Evolutionary conservation across 2,329 filamentous ascomycete genomes (phyloP).

Genomic region (Mycogone perniciosa): DNA sequence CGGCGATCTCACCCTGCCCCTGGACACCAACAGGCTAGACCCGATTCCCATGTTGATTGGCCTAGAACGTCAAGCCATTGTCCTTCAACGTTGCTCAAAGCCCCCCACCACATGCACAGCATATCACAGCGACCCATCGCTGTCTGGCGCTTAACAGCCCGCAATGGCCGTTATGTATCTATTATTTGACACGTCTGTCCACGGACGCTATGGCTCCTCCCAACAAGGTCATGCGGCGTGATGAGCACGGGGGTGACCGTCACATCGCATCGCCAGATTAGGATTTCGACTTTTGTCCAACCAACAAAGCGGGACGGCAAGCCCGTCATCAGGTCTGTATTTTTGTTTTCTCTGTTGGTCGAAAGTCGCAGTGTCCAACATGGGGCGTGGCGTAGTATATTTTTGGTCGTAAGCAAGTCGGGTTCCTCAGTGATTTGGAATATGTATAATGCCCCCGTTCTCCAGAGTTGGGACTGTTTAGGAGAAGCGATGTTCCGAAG

Average conservation of each 20-base stretch:
- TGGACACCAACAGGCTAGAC: neutral
- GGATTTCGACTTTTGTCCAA: neutral
- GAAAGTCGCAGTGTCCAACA: neutral
- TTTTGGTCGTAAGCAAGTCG: neutral
- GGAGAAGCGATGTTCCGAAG: no score
- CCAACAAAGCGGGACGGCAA: neutral
- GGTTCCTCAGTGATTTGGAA: neutral
- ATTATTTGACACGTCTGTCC: no score
- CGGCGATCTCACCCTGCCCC: neutral
- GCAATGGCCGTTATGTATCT: neutral
- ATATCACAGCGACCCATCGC: slow-evolving; percentile 4
- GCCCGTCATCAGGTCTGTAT: neutral
- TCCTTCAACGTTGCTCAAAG: neutral
- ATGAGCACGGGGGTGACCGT: neutral
- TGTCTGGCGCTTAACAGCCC: slow-evolving; percentile 5
- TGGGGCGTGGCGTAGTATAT: neutral
- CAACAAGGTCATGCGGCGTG: neutral
- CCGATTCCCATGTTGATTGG: neutral
- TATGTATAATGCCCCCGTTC: neutral
- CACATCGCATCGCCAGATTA: neutral
- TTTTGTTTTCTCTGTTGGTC: neutral
- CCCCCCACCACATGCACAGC: slow-evolving; percentile 9
- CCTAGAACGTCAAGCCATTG: neutral
- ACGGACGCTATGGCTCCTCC: neutral
- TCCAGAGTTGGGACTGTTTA: no score